Base-by-base conservation (phyloP, 805 yeast species). In the Pichia heedii region DNA sequence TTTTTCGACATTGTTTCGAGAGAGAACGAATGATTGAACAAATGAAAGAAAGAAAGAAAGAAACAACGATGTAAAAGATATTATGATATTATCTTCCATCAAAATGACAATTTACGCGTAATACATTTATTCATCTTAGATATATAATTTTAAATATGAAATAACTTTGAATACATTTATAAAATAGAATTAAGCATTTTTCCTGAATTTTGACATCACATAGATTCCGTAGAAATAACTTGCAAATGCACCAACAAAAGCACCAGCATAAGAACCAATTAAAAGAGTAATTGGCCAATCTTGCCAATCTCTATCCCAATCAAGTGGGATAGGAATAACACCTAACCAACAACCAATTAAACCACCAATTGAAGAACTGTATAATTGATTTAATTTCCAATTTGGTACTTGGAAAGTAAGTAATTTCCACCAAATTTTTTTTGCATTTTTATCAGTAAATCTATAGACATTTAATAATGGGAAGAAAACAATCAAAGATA, bases 301-400 rank as follows among this genome's bases (percentile, higher is more conserved):
- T 62, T 90, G 98, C 98, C 98, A 90, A 22, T 83, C 85, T 54
- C 97, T 73, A 60, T 90, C 98, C 98, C 98, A 90, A 62, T 90
- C 98, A 46, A 93, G 69, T 0, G 97, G 97, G 46, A 93, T 88
- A 1, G 95, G 97, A 32, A 85, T 62, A 3, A 90, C 96, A 15
- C 97, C 97, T 1, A 87, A 51, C 97, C 97, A 90, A 7, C 89
- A 78, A 1, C 96, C 96, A 11, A 82, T 33, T 33, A 69, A 50
- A 1, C 69, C 62, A 5, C 75, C 76, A 11, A 70, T 41, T 5
- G 70, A 54, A 3, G 66, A 66, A 29, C 63, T 55, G 43, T 67
- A 70, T n/a, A 67, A 53, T 37, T 58, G 63, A 33, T 60, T 58
- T 12, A 47, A 50, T 42, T 54, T 53, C 48, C 61, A 59, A 11